Base-by-base conservation (phyloP, 495 filamentous ascomycete species). In the Penicillium robsamsonii region DNA sequence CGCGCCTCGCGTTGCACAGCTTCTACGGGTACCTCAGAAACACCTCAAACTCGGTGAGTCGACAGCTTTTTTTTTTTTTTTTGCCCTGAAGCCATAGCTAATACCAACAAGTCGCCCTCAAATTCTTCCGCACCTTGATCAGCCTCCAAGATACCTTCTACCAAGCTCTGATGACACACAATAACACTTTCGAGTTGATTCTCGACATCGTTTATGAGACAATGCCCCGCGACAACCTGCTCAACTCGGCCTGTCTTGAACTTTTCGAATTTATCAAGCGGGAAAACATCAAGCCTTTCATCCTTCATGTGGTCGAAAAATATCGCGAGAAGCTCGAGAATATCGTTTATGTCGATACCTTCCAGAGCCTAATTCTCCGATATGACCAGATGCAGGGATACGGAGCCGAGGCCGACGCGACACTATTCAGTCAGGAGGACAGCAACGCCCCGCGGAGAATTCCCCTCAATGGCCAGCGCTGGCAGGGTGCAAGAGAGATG, bases 211-310 rank as follows among this genome's bases (percentile, higher is more conserved):
- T 98, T 11, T 82, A 87, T 58, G 84, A 90, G 62, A 96, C 94
- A 3, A 92, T 97, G 85, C 91, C 91, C 2, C 86, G 90, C n/a
- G 92, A 98, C 70, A 98, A 97, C 65, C 79, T 97, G 4, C 82
- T 98, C 31, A 94, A 94, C 65, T 96, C 92, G 13, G 93, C 92
- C n/a, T 96, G 91, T 71, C 79, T 97, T 13, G 94, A 98, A 66
- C 83, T 98, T 33, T 98, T 98, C 59, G 91, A 92, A 61, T 91
- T 87, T 61, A 91, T 98, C 61, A 91, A 86, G 67, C 85, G 86
- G 64, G 90, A 96, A 68, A 88, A 87, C 59, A 81, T 93, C 61
- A 94, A 91, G 66, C 81, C 86, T 6, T 75, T 96, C 37, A 87
- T 96, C 48, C 79, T 84, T 44, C 91, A 98, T 63, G 71, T 97